These are phyloP conservation scores for Tubosaeta sp. DNA, from an alignment of 768 basidiomycete genomes.

Conservation along the genomic window DNA sequence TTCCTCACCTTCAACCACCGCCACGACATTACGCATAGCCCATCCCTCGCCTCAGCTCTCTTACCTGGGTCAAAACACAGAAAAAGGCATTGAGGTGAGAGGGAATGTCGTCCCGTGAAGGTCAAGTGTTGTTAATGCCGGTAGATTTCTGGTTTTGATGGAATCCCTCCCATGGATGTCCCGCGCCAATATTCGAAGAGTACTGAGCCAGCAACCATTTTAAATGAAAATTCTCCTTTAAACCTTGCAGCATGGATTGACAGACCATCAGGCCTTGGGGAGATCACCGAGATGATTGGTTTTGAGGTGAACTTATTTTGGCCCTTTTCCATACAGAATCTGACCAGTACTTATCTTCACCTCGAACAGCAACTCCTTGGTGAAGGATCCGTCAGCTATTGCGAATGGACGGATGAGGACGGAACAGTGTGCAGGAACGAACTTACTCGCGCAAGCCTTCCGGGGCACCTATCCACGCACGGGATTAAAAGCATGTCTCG, in stretches of 20 bases:
- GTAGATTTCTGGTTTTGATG: not conserved
- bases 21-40: not conserved
- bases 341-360: too few species aligned
- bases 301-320: not conserved
- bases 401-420: constrained; percentile 6
- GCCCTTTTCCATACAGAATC: not conserved
- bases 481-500: constrained; percentile 10
- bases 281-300: not conserved
- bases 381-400: not conserved
- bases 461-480: constrained; percentile 14
- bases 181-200: too few species aligned
- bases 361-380: not conserved
- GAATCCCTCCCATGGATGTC: not conserved
- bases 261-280: not conserved
- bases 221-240: not conserved
- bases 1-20: not conserved
- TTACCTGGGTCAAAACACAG: not conserved
- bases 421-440: not conserved
- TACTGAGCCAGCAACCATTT: not conserved
- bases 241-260: not conserved
- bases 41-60: not conserved
- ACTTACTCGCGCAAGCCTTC: not conserved
- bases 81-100: not conserved
- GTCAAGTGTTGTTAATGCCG: not conserved
- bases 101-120: not conserved